Conservation (phyloP, 2,329 filamentous ascomycete genomes). For the Cordyceps sp. region DNA sequence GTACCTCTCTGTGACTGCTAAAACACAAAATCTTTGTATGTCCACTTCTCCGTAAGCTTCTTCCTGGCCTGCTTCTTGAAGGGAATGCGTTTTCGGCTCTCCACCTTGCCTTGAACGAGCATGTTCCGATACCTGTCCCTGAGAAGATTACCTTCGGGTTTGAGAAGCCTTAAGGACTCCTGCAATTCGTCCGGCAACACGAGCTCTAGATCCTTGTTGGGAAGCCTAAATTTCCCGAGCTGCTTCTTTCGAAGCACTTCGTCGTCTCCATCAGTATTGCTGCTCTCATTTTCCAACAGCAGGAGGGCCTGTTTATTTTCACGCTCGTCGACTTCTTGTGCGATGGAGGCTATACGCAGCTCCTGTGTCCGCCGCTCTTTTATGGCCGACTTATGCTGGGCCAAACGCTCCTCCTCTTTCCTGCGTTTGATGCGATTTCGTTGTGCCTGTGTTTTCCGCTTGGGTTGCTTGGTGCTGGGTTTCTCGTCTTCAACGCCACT, state of each 20-base stretch:
- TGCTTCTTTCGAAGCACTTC: slow-evolving; percentile 53
- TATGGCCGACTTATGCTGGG: slow-evolving; percentile 59
- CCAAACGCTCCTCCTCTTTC: slow-evolving; percentile 69
- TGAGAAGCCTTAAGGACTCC: slow-evolving; percentile 64
- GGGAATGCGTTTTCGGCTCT: slow-evolving; percentile 60
- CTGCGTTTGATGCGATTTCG: slow-evolving; percentile 76
- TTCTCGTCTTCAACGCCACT: slow-evolving; percentile 59
- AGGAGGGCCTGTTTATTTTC: slow-evolving; percentile 31
- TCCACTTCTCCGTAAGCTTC: slow-evolving; percentile 88
- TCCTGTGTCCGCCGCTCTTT: slow-evolving; percentile 59
- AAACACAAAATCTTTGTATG: slow-evolving; percentile 72
- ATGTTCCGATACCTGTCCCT: slow-evolving; percentile 84
- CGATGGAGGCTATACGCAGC: slow-evolving; percentile 54
- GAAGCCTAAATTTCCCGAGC: slow-evolving; percentile 57
- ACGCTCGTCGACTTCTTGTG: slow-evolving; percentile 41
- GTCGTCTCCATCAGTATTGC: slow-evolving; percentile 38
- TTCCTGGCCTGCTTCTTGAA: slow-evolving; percentile 71
- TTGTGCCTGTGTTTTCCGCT: slow-evolving; percentile 74
- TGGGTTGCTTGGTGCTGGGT: slow-evolving; percentile 48
- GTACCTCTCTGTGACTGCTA: background rate
- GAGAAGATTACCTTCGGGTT: slow-evolving; percentile 89
- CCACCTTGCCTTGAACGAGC: slow-evolving; percentile 76
- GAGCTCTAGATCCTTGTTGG: slow-evolving; percentile 66
- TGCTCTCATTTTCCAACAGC: slow-evolving; percentile 12
- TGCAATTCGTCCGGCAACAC: slow-evolving; percentile 71